Evolutionary conservation across 164 flowering plant genomes (phyloP).

Genomic region (Hamamelis virginiana): DNA sequence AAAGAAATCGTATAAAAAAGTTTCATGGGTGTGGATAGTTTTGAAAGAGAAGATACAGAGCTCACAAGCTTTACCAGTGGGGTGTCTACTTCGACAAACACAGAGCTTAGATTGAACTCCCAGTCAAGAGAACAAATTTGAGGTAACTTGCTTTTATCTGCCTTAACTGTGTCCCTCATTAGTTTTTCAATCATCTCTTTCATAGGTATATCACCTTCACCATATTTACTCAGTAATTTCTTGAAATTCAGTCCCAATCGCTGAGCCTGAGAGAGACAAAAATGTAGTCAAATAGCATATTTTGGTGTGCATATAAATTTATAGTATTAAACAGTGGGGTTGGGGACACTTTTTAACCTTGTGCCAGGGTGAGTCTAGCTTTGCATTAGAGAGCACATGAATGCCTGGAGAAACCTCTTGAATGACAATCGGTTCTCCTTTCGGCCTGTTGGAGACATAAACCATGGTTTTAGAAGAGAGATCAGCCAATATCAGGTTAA

Average conservation of each 20-base stretch:
- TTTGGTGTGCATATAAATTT: too few relatives aligned
- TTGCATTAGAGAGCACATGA: constrained; percentile 65
- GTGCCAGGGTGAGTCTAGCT: constrained; percentile 56
- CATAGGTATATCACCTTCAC: constrained; percentile 27
- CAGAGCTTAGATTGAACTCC: constrained; percentile 47
- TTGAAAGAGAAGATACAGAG: too few relatives aligned
- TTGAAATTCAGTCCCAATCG: constrained; percentile 39
- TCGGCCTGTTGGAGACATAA: constrained; percentile 58
- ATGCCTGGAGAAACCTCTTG: constrained; percentile 57
- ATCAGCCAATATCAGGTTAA: constrained; percentile 58
- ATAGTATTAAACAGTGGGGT: neutral
- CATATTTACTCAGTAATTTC: constrained; percentile 29
- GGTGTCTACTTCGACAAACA: constrained; percentile 55
- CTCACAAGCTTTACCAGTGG: constrained; percentile 48
- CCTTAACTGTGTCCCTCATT: constrained; percentile 50
- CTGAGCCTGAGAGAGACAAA: constrained; percentile 31
- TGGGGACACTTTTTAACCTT: constrained; percentile 43
- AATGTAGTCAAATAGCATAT: too few relatives aligned
- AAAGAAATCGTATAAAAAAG: too few relatives aligned
- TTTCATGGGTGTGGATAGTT: too few relatives aligned
- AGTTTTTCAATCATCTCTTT: constrained; percentile 42
- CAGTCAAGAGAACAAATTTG: constrained; percentile 44
- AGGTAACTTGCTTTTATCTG: constrained; percentile 43
- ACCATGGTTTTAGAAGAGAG: constrained; percentile 47
- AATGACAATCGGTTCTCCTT: constrained; percentile 31